These are phyloP conservation scores for Neurospora sp. DNA, from an alignment of 495 filamentous ascomycete species.

Conservation along the genomic window DNA sequence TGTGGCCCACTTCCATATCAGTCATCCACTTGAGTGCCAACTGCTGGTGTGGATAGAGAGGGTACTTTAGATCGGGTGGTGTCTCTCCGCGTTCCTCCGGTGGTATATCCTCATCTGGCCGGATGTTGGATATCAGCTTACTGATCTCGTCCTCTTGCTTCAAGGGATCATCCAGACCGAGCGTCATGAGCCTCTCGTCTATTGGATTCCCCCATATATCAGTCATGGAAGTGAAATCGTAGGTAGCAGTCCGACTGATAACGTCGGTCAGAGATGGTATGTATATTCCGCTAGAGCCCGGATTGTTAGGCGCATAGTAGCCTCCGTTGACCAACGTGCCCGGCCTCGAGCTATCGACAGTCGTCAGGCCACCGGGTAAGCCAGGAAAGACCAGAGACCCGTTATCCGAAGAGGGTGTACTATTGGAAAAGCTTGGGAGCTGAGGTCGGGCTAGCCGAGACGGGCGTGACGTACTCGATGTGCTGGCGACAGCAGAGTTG, in stretches of 20 bases:
- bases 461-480: not conserved
- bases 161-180: slow-evolving; percentile 39
- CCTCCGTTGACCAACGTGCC: not conserved
- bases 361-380: not conserved
- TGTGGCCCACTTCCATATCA: slow-evolving; percentile 63
- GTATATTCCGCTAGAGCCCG: not conserved
- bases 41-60: slow-evolving; percentile 74
- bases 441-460: not conserved
- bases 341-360: not conserved
- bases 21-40: slow-evolving; percentile 76
- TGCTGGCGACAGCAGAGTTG: not conserved
- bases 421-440: not conserved
- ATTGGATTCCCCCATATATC: slow-evolving; percentile 20
- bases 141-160: slow-evolving; percentile 57
- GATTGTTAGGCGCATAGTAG: not conserved
- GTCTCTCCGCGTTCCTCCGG: slow-evolving; percentile 59
- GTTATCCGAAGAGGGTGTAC: not conserved
- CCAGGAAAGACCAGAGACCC: not conserved
- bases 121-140: slow-evolving; percentile 58
- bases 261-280: not conserved
- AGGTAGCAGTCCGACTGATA: not conserved
- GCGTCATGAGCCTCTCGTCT: not conserved
- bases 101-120: slow-evolving; percentile 60
- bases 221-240: slow-evolving; percentile 13
- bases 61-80: slow-evolving; percentile 57